A percentile compares a stretch with the other conserved stretches of the same genome.
phyloP scores from a whole-genome alignment of 345 rosid species.

The Ceriops tagal region DNA sequence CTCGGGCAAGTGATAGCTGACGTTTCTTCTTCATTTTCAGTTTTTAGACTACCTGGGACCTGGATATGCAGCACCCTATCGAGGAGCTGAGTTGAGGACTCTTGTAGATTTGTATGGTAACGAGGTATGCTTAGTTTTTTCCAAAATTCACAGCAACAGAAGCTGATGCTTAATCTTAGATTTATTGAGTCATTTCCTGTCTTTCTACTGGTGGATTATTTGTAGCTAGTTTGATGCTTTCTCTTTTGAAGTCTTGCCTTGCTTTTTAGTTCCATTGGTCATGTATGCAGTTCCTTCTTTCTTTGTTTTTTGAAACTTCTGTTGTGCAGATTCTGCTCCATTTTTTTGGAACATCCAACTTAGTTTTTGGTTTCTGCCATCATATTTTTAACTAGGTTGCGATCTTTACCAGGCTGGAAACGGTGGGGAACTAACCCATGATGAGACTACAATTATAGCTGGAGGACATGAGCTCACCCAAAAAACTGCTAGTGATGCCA shows the following conservation, averaged over 20 bases:
- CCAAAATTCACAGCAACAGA: not conserved
- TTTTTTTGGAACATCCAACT: too few relatives aligned
- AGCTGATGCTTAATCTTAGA: too few relatives aligned
- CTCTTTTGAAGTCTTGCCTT: not conserved
- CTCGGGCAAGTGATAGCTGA: not conserved
- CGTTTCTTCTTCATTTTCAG: constrained; percentile 31
- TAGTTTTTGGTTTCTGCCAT: not conserved
- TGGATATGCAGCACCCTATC: constrained; percentile 76
- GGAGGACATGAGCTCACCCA: constrained; percentile 93
- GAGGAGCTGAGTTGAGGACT: constrained; percentile 96
- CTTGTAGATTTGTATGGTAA: constrained; percentile 88
- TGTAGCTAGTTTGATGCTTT: constrained; percentile 1
- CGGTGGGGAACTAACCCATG: constrained; percentile 95
- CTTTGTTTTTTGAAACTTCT: not conserved
- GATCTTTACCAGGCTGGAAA: constrained; percentile 69
- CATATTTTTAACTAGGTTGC: not conserved
- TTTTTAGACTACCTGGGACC: constrained; percentile 73
- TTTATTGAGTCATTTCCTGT: not conserved
- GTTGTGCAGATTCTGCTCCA: not conserved
- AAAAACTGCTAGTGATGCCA: constrained; percentile 83
- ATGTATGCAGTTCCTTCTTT: not conserved
- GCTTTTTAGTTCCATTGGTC: not conserved
- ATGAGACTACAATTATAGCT: constrained; percentile 95
- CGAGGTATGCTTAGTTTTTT: constrained; percentile 46
- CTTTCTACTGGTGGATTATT: not conserved